Conservation (phyloP, 2,329 filamentous ascomycete species). For the Fusarium sp. region DNA sequence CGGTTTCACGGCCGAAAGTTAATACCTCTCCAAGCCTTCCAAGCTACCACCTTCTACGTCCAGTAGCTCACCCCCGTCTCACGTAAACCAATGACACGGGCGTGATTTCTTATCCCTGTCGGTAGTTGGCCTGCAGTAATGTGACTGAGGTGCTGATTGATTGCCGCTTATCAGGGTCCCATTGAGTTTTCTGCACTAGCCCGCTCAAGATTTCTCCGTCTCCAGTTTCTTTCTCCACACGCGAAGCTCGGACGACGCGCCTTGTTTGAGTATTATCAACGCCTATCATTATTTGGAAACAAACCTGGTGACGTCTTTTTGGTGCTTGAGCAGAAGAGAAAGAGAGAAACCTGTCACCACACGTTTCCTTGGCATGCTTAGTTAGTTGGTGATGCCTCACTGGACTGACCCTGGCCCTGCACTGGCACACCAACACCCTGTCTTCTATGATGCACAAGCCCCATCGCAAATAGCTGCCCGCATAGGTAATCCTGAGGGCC, state of each 20-base stretch:
- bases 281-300: slow-evolving; percentile 38
- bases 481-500: not conserved
- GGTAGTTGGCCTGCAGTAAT: slow-evolving; percentile 30
- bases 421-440: not conserved
- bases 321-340: slow-evolving; percentile 15
- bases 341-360: slow-evolving; percentile 1
- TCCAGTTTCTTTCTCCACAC: slow-evolving; percentile 19
- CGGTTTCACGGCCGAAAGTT: slow-evolving; percentile 17
- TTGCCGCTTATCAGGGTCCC: slow-evolving; percentile 29
- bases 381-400: slow-evolving; percentile 14
- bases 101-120: slow-evolving; percentile 36
- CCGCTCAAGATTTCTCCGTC: slow-evolving; percentile 23
- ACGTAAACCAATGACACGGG: slow-evolving; percentile 30
- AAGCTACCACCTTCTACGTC: slow-evolving; percentile 35
- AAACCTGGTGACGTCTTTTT: not conserved
- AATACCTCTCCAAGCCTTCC: slow-evolving; percentile 1
- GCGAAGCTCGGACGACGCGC: slow-evolving; percentile 19
- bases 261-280: slow-evolving; percentile 33
- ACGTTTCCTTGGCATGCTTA: not conserved
- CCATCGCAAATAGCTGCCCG: slow-evolving; percentile 6
- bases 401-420: slow-evolving; percentile 1
- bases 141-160: not conserved
- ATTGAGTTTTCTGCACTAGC: not conserved
- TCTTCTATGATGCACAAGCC: not conserved
- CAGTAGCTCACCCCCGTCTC: not conserved